Conservation (phyloP, 371 early-diverging fungal species). For the Funneliformis caledonium region DNA sequence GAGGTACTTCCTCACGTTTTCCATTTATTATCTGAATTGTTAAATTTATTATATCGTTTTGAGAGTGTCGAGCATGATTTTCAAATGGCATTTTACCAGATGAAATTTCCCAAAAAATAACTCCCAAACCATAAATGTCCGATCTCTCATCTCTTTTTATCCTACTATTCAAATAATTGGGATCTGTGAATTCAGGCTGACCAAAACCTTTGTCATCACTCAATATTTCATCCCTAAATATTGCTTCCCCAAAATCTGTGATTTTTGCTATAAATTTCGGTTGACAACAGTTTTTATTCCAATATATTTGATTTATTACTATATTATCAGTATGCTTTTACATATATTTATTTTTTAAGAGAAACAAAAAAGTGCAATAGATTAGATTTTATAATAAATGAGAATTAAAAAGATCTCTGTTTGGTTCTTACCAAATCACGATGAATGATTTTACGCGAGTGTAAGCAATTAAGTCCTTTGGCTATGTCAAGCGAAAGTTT, state of each 20-base stretch:
- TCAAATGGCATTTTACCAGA: neutral
- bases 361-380: neutral
- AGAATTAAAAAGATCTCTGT: neutral
- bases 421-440: conserved; percentile 8
- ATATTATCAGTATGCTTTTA: neutral
- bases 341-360: neutral
- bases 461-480: neutral
- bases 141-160: neutral
- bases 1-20: neutral
- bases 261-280: neutral
- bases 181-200: neutral
- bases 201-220: neutral
- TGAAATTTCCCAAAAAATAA: conserved; percentile 4
- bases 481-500: neutral
- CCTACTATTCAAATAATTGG: neutral
- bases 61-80: neutral
- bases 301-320: neutral
- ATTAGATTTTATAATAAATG: no score
- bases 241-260: neutral
- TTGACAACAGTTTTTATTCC: neutral
- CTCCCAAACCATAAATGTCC: neutral
- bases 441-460: neutral
- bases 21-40: neutral
- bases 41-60: no score
- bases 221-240: no score